Percentiles rank a stretch among this genome's conserved stretches.
These are phyloP conservation scores for Pueraria montana DNA, from an alignment of 306 rosid genomes.

Conservation along the genomic window DNA sequence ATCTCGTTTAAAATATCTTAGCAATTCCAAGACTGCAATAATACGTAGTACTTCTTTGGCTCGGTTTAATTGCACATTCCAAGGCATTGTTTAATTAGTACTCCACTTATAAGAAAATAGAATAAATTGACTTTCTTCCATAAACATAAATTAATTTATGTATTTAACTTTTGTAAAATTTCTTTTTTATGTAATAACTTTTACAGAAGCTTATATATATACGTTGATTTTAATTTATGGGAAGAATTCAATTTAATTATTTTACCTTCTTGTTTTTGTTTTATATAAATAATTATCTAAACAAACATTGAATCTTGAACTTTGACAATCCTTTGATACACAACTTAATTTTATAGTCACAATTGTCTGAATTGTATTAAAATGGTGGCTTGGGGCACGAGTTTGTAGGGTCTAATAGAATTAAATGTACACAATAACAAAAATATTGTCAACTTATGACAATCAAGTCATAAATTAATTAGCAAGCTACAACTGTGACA, in stretches of 20 bases:
- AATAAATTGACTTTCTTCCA: neutral
- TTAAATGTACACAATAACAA: neutral
- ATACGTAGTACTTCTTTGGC: neutral
- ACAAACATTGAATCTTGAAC: neutral
- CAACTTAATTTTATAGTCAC: neutral
- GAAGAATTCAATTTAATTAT: too few species aligned
- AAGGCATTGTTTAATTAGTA: neutral
- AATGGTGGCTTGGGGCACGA: neutral
- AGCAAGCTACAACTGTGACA: neutral
- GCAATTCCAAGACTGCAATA: neutral
- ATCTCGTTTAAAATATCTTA: conserved; percentile 21
- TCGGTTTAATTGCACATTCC: neutral
- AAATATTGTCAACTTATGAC: neutral
- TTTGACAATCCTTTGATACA: neutral
- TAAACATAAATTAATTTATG: too few species aligned
- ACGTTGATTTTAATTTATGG: too few species aligned
- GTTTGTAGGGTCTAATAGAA: neutral
- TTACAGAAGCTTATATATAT: too few species aligned
- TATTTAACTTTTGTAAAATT: too few species aligned
- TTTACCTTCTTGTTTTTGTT: too few species aligned
- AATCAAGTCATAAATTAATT: neutral
- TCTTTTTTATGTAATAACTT: too few species aligned
- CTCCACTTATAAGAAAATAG: neutral
- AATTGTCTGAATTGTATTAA: neutral
- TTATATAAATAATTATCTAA: too few species aligned